phyloP scores from a whole-genome alignment of 2,329 filamentous ascomycete species.

The Xylaria polymorpha region DNA sequence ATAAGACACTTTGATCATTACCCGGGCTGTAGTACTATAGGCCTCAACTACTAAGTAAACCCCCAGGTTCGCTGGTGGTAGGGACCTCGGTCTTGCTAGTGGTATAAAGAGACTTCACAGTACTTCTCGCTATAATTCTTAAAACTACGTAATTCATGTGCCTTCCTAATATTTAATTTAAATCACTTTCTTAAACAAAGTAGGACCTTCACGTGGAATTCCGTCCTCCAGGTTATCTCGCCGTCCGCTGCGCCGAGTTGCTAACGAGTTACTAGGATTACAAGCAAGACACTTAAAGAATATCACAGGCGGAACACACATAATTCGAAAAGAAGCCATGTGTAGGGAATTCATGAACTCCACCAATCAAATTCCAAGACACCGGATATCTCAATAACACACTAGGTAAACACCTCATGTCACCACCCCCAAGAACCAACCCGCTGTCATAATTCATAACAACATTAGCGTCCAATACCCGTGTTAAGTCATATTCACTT shows the following conservation, averaged over 20 bases:
- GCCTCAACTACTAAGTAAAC: neutral
- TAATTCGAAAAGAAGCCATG: neutral
- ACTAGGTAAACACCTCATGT: constrained; percentile 4
- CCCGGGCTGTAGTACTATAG: neutral
- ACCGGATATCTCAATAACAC: constrained; percentile 8
- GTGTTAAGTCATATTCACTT: constrained; percentile 52
- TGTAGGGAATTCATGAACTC: neutral
- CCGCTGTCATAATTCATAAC: constrained; percentile 38
- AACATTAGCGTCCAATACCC: constrained; percentile 15
- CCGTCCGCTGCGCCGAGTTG: neutral
- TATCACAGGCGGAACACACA: neutral
- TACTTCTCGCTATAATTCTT: neutral
- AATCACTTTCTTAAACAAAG: neutral
- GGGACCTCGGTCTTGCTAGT: too few species aligned
- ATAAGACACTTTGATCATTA: neutral
- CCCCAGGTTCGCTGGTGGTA: too few species aligned
- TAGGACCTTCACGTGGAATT: neutral
- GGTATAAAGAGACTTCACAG: neutral
- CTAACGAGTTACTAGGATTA: neutral
- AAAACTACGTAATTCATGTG: neutral
- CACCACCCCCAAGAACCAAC: neutral
- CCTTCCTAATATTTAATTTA: neutral
- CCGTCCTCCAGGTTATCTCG: neutral
- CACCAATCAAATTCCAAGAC: neutral
- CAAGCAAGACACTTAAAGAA: neutral